These are phyloP conservation scores for Sporothrix pallida DNA, from an alignment of 2,329 filamentous ascomycete species.

Conservation along the genomic window DNA sequence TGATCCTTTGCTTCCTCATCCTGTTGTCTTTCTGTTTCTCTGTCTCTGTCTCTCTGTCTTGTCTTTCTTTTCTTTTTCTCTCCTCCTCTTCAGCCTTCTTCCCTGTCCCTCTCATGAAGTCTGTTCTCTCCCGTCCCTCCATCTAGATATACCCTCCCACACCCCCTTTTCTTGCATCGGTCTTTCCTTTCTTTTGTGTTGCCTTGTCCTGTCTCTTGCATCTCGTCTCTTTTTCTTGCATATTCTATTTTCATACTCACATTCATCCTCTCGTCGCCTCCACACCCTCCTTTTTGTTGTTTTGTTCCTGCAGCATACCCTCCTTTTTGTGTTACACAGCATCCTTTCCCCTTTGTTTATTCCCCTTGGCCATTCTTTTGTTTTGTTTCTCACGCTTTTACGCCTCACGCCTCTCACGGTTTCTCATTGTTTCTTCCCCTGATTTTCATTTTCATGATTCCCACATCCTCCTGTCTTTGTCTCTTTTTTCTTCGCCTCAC, in stretches of 20 bases:
- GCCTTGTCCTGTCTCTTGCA: constrained; percentile 7
- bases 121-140: constrained; percentile 8
- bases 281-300: neutral
- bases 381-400: constrained; percentile 11
- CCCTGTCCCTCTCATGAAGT: neutral
- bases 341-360: neutral
- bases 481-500: neutral
- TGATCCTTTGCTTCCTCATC: constrained; percentile 4
- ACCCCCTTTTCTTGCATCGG: constrained; percentile 20
- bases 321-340: constrained; percentile 1
- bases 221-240: constrained; percentile 6
- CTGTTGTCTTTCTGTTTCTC: neutral
- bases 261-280: neutral
- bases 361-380: neutral
- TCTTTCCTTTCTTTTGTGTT: neutral
- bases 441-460: neutral
- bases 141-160: constrained; percentile 25
- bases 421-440: neutral
- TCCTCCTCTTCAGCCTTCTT: neutral
- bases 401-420: neutral
- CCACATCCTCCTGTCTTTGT: neutral
- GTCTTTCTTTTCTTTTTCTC: neutral
- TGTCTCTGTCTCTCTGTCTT: neutral
- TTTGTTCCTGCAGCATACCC: neutral
- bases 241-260: neutral